Percentiles rank a stretch among this genome's conserved stretches.
Evolutionary conservation across 2,329 filamentous ascomycete genomes (phyloP).

Genomic region (Trichoderma harzianum): DNA sequence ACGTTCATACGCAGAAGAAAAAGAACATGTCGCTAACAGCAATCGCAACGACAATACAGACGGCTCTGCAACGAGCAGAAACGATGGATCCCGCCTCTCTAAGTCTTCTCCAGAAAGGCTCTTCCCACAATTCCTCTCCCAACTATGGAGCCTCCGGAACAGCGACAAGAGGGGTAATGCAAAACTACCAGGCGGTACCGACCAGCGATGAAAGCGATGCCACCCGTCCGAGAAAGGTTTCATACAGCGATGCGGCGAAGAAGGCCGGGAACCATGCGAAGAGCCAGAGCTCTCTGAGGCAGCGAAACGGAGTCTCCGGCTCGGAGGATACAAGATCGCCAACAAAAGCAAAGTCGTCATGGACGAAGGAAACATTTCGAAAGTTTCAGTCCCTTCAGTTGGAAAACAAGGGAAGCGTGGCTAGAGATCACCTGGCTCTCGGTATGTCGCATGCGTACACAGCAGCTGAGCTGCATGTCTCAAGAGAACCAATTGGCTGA

Average conservation of each 20-base stretch:
- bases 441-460: slow-evolving; percentile 46
- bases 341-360: slow-evolving; percentile 27
- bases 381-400: slow-evolving; percentile 65
- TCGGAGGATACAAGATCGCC: not conserved
- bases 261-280: not conserved
- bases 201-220: slow-evolving; percentile 12
- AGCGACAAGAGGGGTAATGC: slow-evolving; percentile 32
- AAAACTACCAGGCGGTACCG: slow-evolving; percentile 41
- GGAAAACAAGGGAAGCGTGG: slow-evolving; percentile 83
- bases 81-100: slow-evolving; percentile 18
- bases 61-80: slow-evolving; percentile 17
- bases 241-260: not conserved
- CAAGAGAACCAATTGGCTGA: not conserved
- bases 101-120: slow-evolving; percentile 4
- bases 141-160: slow-evolving; percentile 44
- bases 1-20: not conserved
- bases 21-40: not conserved
- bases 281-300: not conserved
- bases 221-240: slow-evolving; percentile 9
- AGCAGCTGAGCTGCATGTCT: slow-evolving; percentile 2
- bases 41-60: slow-evolving; percentile 5
- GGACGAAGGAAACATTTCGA: slow-evolving; percentile 50
- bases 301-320: slow-evolving; percentile 3
- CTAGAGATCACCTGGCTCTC: slow-evolving; percentile 75
- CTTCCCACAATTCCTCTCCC: not conserved